Conservation (phyloP, 805 yeast species). For the Cephaloascus albidus region DNA sequence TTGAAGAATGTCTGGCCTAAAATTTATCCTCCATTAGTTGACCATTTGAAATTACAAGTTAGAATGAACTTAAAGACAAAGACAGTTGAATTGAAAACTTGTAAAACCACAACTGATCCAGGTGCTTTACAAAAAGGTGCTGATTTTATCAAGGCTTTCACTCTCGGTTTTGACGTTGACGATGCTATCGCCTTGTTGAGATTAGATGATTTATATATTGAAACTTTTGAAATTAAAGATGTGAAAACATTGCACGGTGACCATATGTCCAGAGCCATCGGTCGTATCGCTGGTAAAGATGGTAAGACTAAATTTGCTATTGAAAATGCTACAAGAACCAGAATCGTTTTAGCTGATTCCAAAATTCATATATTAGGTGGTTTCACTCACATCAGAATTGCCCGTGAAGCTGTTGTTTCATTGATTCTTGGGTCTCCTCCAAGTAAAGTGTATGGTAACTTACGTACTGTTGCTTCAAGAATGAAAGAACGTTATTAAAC, state of each 20-base stretch:
- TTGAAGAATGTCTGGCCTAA: constrained; percentile 86
- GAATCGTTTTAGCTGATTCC: constrained; percentile 94
- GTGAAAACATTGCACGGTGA: constrained; percentile 94
- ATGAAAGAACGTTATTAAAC: constrained; percentile 91
- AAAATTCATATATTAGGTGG: constrained; percentile 97
- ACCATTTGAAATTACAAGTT: constrained; percentile 89
- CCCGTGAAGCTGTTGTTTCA: constrained; percentile 94
- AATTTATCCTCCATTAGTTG: constrained; percentile 92
- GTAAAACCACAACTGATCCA: constrained; percentile 73
- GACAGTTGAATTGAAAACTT: constrained; percentile 81
- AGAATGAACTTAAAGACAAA: constrained; percentile 88
- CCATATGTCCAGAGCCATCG: constrained; percentile 96
- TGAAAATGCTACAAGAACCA: constrained; percentile 96
- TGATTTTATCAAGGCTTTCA: constrained; percentile 91
- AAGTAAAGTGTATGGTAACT: constrained; percentile 94
- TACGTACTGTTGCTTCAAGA: constrained; percentile 94
- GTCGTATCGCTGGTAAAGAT: constrained; percentile 99
- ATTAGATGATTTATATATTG: constrained; percentile 92
- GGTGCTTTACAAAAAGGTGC: constrained; percentile 98
- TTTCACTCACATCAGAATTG: constrained; percentile 93
- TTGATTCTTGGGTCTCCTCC: constrained; percentile 97
- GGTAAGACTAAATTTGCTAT: constrained; percentile 98
- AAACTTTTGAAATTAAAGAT: constrained; percentile 94
- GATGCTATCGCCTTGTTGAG: constrained; percentile 93
- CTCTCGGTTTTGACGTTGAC: constrained; percentile 93